A percentile compares a stretch with the other conserved stretches of the same genome.
Conservation (phyloP, 305 asterid species). For the Solanum hybrid region DNA sequence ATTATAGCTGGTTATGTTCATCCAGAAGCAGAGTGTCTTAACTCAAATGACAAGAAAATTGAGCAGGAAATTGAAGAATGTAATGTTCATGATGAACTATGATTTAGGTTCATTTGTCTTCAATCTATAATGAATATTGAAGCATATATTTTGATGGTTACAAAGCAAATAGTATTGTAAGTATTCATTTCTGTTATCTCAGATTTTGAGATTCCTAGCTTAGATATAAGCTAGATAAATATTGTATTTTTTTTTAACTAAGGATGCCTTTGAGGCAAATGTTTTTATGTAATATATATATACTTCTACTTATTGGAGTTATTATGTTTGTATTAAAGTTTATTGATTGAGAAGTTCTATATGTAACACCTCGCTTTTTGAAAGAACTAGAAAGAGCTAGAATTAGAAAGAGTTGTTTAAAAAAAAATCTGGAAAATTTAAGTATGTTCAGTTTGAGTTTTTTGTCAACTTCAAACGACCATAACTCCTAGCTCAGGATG, state of each 20-base stretch:
- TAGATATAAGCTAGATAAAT: neutral
- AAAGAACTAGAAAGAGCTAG: too few relatives aligned
- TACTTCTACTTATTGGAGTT: neutral
- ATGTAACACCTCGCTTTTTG: too few relatives aligned
- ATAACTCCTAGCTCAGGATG: too few relatives aligned
- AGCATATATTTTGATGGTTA: neutral
- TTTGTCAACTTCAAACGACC: too few relatives aligned
- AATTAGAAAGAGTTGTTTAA: too few relatives aligned
- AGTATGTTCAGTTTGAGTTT: too few relatives aligned
- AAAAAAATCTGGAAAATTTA: too few relatives aligned
- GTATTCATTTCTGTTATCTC: constrained; percentile 5
- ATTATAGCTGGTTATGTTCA: constrained; percentile 49
- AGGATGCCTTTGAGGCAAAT: neutral
- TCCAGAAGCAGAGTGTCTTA: constrained; percentile 75
- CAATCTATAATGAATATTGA: constrained; percentile 1
- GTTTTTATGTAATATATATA: neutral
- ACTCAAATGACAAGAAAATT: constrained; percentile 27
- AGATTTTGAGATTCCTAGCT: constrained; percentile 3
- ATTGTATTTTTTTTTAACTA: neutral
- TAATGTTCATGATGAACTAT: constrained; percentile 52
- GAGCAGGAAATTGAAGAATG: constrained; percentile 23
- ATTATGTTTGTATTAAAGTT: neutral
- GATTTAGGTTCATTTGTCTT: constrained; percentile 7
- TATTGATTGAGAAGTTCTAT: neutral
- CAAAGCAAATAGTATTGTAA: neutral